phyloP scores from a whole-genome alignment of 768 basidiomycete species.

The Trametes villosa region DNA sequence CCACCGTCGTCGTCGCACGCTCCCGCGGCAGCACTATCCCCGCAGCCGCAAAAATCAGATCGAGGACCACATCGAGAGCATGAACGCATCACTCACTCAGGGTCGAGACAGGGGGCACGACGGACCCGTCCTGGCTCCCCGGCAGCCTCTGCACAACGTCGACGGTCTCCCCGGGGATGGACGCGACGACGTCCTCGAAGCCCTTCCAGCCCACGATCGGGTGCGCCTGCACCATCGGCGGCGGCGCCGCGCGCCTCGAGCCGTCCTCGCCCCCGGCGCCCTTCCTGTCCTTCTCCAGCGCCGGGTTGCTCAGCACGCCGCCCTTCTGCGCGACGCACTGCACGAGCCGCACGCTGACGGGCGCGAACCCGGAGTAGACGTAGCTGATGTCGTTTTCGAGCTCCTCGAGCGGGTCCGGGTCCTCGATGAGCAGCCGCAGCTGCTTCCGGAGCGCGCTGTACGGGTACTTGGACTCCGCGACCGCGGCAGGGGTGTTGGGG shows the following conservation, averaged over 20 bases:
- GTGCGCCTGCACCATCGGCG: constrained; percentile 76
- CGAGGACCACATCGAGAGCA: background rate
- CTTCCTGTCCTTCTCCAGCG: constrained; percentile 57
- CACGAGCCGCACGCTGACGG: constrained; percentile 87
- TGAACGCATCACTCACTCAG: constrained; percentile 36
- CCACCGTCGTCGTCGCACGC: constrained; percentile 78
- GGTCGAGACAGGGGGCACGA: constrained; percentile 33
- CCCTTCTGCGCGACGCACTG: constrained; percentile 94
- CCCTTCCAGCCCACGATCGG: constrained; percentile 97
- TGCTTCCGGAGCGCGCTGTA: constrained; percentile 78
- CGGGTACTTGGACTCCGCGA: constrained; percentile 62
- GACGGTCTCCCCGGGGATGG: constrained; percentile 84
- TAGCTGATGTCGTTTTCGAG: constrained; percentile 94
- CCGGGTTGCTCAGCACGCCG: constrained; percentile 81
- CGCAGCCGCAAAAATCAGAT: background rate
- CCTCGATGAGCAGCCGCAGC: constrained; percentile 91
- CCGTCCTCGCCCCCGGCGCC: constrained; percentile 42
- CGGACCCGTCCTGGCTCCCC: constrained; percentile 31
- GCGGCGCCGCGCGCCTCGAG: constrained; percentile 41
- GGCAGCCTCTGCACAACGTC: constrained; percentile 65
- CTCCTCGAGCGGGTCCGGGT: constrained; percentile 76
- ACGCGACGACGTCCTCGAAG: constrained; percentile 86
- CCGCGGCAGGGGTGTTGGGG: constrained; percentile 45
- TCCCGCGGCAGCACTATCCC: constrained; percentile 54
- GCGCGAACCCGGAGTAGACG: constrained; percentile 96